These are phyloP conservation scores for Wickerhamiella brachini DNA, from an alignment of 805 yeast genomes.

Conservation along the genomic window DNA sequence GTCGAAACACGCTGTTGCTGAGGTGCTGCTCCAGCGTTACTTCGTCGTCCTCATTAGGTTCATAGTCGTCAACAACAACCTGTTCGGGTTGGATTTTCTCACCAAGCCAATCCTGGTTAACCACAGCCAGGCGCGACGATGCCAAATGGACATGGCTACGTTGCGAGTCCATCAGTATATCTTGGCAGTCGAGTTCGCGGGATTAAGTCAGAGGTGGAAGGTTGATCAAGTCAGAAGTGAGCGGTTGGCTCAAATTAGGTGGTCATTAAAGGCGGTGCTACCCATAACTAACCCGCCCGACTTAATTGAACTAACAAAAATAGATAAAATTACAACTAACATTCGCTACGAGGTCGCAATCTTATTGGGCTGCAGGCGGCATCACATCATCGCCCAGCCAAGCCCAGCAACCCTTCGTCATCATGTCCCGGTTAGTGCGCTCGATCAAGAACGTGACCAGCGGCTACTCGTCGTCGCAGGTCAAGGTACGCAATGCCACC, in stretches of 20 bases:
- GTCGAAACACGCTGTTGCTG: slow-evolving; percentile 1
- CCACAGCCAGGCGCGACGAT: slow-evolving; percentile 17
- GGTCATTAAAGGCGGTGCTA: too few species aligned
- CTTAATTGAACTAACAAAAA: neutral
- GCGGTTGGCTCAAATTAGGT: too few species aligned
- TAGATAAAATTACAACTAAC: neutral
- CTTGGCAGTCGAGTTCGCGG: too few species aligned
- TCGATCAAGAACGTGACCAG: slow-evolving; percentile 77
- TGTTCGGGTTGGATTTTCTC: slow-evolving; percentile 21
- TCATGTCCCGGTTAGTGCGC: slow-evolving; percentile 70
- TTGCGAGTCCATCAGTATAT: slow-evolving; percentile 21
- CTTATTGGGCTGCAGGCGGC: neutral
- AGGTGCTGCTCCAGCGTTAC: slow-evolving; percentile 15
- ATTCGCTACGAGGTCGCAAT: neutral
- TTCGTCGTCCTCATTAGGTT: slow-evolving; percentile 19
- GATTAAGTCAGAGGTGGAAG: too few species aligned
- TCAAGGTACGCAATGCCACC: slow-evolving; percentile 78
- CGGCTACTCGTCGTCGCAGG: slow-evolving; percentile 79
- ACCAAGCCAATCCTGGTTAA: slow-evolving; percentile 22
- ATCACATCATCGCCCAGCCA: neutral
- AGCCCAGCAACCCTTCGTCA: neutral
- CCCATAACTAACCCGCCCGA: too few species aligned
- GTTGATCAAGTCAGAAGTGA: too few species aligned
- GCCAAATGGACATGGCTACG: slow-evolving; percentile 21
- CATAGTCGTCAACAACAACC: slow-evolving; percentile 14